Conservation (phyloP, 805 yeast species). For the Zygosaccharomyces gambellarensis region DNA sequence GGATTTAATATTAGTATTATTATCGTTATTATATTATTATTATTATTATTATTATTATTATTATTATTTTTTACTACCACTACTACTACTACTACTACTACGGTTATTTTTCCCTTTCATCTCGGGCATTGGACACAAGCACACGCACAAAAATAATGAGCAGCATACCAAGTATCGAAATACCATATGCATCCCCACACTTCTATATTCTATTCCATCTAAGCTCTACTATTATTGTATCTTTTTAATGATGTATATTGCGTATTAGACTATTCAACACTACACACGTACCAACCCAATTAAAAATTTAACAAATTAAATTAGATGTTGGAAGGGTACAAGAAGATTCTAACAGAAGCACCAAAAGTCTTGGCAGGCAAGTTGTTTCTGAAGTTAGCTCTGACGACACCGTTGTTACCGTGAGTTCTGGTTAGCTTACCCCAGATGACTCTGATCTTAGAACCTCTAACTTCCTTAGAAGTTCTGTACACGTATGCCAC, state of each 20-base stretch:
- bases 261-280: constrained; percentile 1
- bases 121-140: background rate
- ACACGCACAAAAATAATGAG: background rate
- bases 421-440: constrained; percentile 98
- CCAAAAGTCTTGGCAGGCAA: constrained; percentile 99
- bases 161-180: too few species aligned
- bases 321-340: constrained; percentile 99
- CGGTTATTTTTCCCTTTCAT: background rate
- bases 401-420: constrained; percentile 97
- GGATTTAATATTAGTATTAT: background rate
- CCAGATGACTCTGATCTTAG: constrained; percentile 99
- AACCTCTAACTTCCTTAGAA: constrained; percentile 94
- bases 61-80: background rate
- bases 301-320: background rate
- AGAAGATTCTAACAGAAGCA: constrained; percentile 99
- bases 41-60: too few species aligned
- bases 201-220: background rate
- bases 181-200: too few species aligned
- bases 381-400: constrained; percentile 98
- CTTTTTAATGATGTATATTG: constrained; percentile 5
- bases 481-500: constrained; percentile 99
- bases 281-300: constrained; percentile 1
- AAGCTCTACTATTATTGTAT: background rate
- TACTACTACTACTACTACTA: too few species aligned
- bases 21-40: background rate